Percentiles rank a stretch among this genome's conserved stretches.
These are phyloP conservation scores for Fusarium verrucosum DNA, from an alignment of 2,329 filamentous ascomycete species.

Conservation along the genomic window DNA sequence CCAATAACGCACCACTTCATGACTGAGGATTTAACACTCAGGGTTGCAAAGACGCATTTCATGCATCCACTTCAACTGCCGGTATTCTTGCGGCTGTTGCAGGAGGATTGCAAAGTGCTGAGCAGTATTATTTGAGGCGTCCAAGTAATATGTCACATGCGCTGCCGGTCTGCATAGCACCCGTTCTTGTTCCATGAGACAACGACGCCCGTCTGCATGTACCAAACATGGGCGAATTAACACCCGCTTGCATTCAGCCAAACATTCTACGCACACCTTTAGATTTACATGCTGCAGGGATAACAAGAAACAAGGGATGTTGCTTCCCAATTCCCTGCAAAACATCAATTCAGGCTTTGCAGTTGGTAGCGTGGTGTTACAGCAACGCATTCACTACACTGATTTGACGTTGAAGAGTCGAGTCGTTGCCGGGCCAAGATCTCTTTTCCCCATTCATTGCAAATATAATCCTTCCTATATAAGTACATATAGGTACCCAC, in stretches of 20 bases:
- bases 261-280: constrained; percentile 17
- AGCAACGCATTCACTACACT: not conserved
- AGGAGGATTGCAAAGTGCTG: constrained; percentile 1
- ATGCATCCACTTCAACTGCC: constrained; percentile 38
- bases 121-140: not conserved
- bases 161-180: constrained; percentile 6
- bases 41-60: constrained; percentile 16
- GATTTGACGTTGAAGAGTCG: too few species aligned
- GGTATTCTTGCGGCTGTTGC: constrained; percentile 11
- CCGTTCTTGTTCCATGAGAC: not conserved
- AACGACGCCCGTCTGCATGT: constrained; percentile 9
- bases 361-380: not conserved
- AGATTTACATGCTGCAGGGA: constrained; percentile 2
- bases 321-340: not conserved
- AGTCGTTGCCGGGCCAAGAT: not conserved
- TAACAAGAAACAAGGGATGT: not conserved
- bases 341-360: not conserved
- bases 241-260: constrained; percentile 5
- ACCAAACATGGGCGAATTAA: constrained; percentile 10
- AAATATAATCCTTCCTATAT: constrained; percentile 64
- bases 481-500: constrained; percentile 61
- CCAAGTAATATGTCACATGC: constrained; percentile 17
- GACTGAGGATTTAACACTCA: constrained; percentile 7
- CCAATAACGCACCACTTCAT: constrained; percentile 22
- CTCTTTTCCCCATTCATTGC: constrained; percentile 46